A percentile compares a stretch with the other conserved stretches of the same genome.
These are phyloP conservation scores for Gaeumannomyces sp. DNA, from an alignment of 2,329 filamentous ascomycete genomes.

Conservation along the genomic window DNA sequence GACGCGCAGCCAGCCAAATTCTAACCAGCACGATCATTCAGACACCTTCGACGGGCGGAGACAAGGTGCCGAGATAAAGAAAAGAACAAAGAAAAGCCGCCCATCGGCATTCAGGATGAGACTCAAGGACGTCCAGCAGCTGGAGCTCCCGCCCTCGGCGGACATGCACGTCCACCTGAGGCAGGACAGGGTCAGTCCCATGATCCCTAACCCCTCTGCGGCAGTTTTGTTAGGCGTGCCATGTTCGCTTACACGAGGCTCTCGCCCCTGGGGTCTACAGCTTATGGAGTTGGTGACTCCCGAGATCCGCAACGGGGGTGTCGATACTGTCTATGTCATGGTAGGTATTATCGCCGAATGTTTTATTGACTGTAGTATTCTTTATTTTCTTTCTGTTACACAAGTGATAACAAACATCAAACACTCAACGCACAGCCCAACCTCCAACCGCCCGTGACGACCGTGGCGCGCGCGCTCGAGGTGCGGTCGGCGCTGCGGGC, in stretches of 20 bases:
- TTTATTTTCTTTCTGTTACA: not conserved
- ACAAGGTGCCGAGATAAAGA: not conserved
- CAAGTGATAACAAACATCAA: slow-evolving; percentile 12
- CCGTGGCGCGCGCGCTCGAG: slow-evolving; percentile 55
- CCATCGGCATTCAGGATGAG: slow-evolving; percentile 21
- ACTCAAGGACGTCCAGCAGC: slow-evolving; percentile 21
- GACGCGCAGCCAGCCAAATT: no score
- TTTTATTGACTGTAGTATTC: not conserved
- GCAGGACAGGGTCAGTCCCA: slow-evolving; percentile 54
- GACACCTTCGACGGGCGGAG: no score
- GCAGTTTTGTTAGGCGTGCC: not conserved
- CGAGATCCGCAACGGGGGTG: slow-evolving; percentile 46
- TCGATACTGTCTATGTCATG: slow-evolving; percentile 55
- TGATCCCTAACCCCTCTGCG: slow-evolving; percentile 23
- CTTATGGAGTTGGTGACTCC: slow-evolving; percentile 19
- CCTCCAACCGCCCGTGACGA: slow-evolving; percentile 57
- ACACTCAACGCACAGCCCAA: slow-evolving; percentile 46
- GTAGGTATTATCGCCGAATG: not conserved
- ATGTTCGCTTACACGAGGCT: slow-evolving; percentile 27
- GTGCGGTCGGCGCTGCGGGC: slow-evolving; percentile 57
- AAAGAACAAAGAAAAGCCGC: not conserved
- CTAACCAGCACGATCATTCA: no score
- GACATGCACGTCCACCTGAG: slow-evolving; percentile 69
- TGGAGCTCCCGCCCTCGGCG: slow-evolving; percentile 55
- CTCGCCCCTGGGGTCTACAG: slow-evolving; percentile 12